phyloP scores from a whole-genome alignment of 192 early-diverging fungal genomes.

The Umbelopsis sp. region DNA sequence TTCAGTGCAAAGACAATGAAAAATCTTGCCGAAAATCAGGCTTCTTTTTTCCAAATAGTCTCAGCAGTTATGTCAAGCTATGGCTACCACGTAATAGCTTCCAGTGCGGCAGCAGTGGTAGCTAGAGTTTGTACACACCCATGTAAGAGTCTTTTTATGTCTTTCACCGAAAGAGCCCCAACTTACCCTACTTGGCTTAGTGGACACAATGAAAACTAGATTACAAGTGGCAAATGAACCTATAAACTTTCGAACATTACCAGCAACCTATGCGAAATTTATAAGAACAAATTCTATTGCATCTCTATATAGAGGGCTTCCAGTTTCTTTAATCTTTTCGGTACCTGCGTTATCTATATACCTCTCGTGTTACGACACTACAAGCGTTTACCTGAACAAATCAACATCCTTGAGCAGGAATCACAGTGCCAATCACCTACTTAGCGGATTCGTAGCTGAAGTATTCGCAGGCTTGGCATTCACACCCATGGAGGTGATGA shows the following conservation, averaged over 20 bases:
- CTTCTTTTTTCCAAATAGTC: too few species aligned
- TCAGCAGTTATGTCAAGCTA: slow-evolving; percentile 1
- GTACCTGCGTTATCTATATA: slow-evolving; percentile 75
- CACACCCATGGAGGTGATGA: slow-evolving; percentile 89
- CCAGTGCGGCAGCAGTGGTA: slow-evolving; percentile 59
- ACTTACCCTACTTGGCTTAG: slow-evolving; percentile 20
- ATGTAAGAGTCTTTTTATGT: slow-evolving; percentile 31
- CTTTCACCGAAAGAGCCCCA: background rate
- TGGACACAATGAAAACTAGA: slow-evolving; percentile 79
- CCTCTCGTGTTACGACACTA: slow-evolving; percentile 67
- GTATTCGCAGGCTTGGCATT: slow-evolving; percentile 67
- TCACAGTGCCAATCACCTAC: slow-evolving; percentile 55
- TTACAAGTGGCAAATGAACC: slow-evolving; percentile 50
- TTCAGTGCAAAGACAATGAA: too few species aligned
- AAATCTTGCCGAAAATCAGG: too few species aligned
- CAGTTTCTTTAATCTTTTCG: slow-evolving; percentile 67
- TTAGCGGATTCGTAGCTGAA: slow-evolving; percentile 67
- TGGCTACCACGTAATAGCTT: slow-evolving; percentile 46
- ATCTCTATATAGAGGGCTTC: slow-evolving; percentile 69
- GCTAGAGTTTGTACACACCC: slow-evolving; percentile 71
- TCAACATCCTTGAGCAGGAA: slow-evolving; percentile 28
- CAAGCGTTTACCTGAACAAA: slow-evolving; percentile 46
- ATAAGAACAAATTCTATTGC: slow-evolving; percentile 22
- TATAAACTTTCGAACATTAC: slow-evolving; percentile 24
- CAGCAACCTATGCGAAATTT: slow-evolving; percentile 28